A percentile compares a stretch with the other conserved stretches of the same genome.
Evolutionary conservation across 2,329 filamentous ascomycete genomes (phyloP).

Genomic region (Colletotrichum musae): DNA sequence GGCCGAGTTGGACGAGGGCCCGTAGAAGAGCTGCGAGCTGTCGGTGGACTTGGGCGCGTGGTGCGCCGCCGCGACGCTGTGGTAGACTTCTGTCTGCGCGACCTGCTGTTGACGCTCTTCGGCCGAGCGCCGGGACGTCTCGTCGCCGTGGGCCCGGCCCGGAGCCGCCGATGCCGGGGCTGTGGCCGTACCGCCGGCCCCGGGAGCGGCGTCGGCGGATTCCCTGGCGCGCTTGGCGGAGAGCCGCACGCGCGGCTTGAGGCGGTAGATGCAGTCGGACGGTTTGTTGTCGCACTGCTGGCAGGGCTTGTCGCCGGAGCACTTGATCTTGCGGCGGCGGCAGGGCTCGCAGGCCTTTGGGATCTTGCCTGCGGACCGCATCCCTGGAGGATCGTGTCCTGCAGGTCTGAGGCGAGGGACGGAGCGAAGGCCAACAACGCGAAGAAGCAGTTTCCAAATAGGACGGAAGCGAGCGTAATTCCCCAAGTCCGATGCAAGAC

Average conservation of each 20-base stretch:
- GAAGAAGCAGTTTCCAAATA: not conserved
- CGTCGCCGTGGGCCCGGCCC: slow-evolving; percentile 7
- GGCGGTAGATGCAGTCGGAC: slow-evolving; percentile 41
- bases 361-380: slow-evolving; percentile 40
- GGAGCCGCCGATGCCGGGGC: slow-evolving; percentile 1
- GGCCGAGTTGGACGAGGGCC: slow-evolving; percentile 48
- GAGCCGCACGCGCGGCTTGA: slow-evolving; percentile 38
- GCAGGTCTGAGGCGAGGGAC: no score
- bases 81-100: slow-evolving; percentile 48
- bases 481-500: slow-evolving; percentile 28
- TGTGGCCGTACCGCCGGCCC: not conserved
- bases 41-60: slow-evolving; percentile 43
- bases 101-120: slow-evolving; percentile 49
- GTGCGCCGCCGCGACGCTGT: slow-evolving; percentile 44
- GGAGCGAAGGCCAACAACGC: not conserved
- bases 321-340: slow-evolving; percentile 43
- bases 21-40: slow-evolving; percentile 48
- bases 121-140: slow-evolving; percentile 20
- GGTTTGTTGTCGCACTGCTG: slow-evolving; percentile 39
- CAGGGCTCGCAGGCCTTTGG: slow-evolving; percentile 45
- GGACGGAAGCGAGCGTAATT: slow-evolving; percentile 14
- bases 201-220: slow-evolving; percentile 50
- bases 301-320: slow-evolving; percentile 42
- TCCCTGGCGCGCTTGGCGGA: slow-evolving; percentile 52
- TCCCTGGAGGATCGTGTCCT: not conserved